Evolutionary conservation across 805 yeast species (phyloP), one percentile per base, ranked within the genome.

Genomic region (Ogataea sp.): DNA sequence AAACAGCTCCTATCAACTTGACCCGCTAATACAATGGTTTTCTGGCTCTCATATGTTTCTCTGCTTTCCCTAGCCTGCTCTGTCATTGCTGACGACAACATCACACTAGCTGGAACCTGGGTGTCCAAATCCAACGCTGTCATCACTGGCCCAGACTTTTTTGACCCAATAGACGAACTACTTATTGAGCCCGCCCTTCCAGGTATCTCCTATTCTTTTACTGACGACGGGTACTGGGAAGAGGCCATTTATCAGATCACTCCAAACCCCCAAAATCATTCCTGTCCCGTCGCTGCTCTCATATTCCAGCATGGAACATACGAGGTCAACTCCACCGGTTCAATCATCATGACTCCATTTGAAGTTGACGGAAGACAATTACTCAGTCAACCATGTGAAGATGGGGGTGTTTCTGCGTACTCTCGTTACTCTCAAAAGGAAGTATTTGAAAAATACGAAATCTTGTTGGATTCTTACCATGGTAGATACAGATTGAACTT

Each of bases 71-170:
- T 30, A 6, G 21, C 33, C 14, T 17, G 21, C 21, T n/a, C 18
- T 3, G 33, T 30, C n/a, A 8, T 6, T 6, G 33, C 33, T 8
- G 32, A 29, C 20, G 36, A 33, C 25, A 23, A 34, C 13, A 20
- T 27, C 17, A 26, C 56, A 2, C 39, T 86, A 35, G 84, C 68
- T 32, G 98, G 98, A 6, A 93, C 99, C 0, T 93, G 99, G 99
- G 62, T 89, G 1, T 82, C 97, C 15, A 93, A 93, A 61, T 80
- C 97, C 11, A 85, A 84, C 59, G 79, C 94, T 11, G 98, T 93
- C 7, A 81, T 90, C 66, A 93, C 99, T 1, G 99, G 99, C 0
- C 96, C 97, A 6, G 83, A 89, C 2, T 93, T 93, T 56, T 93
- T 77, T 58, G 97, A 93, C 59, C 99, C 99, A 2, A 83, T 88